phyloP scores from a whole-genome alignment of 805 yeast genomes.

The Phaffomyces opuntiae region DNA sequence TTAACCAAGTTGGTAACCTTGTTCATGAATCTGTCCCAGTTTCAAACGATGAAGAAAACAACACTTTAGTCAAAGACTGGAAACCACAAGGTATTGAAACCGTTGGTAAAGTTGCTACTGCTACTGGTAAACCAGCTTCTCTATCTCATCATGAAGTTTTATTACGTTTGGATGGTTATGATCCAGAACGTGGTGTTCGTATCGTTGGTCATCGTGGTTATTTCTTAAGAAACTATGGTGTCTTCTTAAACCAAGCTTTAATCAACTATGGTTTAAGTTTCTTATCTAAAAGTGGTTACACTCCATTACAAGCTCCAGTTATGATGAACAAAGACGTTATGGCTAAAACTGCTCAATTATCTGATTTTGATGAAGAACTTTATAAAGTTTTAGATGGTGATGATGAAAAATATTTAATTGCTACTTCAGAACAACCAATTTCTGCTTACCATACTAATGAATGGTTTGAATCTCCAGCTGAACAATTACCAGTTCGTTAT shows the following conservation, averaged over 20 bases:
- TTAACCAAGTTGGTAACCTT: slow-evolving; percentile 86
- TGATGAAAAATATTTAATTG: slow-evolving; percentile 95
- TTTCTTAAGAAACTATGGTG: slow-evolving; percentile 92
- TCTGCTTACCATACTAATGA: slow-evolving; percentile 96
- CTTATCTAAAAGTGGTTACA: slow-evolving; percentile 70
- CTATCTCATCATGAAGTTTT: slow-evolving; percentile 95
- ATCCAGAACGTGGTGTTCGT: slow-evolving; percentile 97
- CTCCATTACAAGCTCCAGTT: slow-evolving; percentile 95
- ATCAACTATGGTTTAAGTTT: slow-evolving; percentile 92
- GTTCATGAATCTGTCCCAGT: slow-evolving; percentile 89
- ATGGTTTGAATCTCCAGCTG: slow-evolving; percentile 97
- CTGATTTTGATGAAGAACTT: slow-evolving; percentile 96
- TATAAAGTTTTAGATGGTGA: slow-evolving; percentile 96
- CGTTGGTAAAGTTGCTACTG: slow-evolving; percentile 63
- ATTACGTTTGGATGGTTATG: slow-evolving; percentile 93
- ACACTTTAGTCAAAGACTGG: slow-evolving; percentile 84
- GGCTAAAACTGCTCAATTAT: slow-evolving; percentile 98
- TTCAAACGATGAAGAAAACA: slow-evolving; percentile 85
- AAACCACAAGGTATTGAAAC: slow-evolving; percentile 62
- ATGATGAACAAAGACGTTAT: slow-evolving; percentile 99
- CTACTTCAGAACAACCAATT: slow-evolving; percentile 98
- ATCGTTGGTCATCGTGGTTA: slow-evolving; percentile 98
- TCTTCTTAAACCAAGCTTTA: slow-evolving; percentile 94
- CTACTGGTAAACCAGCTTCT: slow-evolving; percentile 66
- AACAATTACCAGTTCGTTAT: slow-evolving; percentile 92